Base-by-base conservation (phyloP, 2,329 filamentous ascomycete species). In the Colletotrichum orchidophilum region DNA sequence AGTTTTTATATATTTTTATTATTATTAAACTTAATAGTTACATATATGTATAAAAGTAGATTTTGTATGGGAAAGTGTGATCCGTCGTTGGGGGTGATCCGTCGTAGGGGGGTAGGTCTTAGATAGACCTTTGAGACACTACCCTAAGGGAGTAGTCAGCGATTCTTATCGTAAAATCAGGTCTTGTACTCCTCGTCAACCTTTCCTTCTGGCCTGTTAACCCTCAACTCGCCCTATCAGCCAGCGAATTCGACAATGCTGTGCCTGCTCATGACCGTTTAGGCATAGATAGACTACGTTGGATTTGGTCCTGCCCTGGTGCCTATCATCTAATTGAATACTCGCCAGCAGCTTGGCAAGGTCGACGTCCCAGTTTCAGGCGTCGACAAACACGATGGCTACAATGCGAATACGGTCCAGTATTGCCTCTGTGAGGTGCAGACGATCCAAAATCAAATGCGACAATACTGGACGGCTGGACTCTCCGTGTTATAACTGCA, bases 381-480 rank as follows among this genome's bases (percentile, higher is more conserved):
- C 27, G 15, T 7, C 21, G 13, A 29, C 31, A 12, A 66, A 26
- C 24, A 80, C 79, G 75, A 46, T 59, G 83, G 83, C 67, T 80
- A 82, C 31, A 39, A 21, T 39, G 6, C 85, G 85, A 42, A 92
- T 94, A 88, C 88, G 93, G 75, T 94, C 93, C 61, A 94, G 92
- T 77, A 94, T 96, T 78, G 93, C 93, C 57, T 96, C 93, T 81
- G 85, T 89, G 72, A 87, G 90, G 73, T 96, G 93, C 79, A 88
- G 93, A 69, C 89, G 90, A 75, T 94, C 93, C 79, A 97, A 96
- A 82, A 93, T 95, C 78, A 96, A 95, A 81, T 97, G 94, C 83
- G 90, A 94, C 80, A 96, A 96, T 31, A 66, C 46, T 81, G 87
- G 88, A 72, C 91, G 90, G 13, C 90, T 66, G n/a, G 55, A 66